Conservation (phyloP, 768 basidiomycete genomes). For the Tricholoma matsutake region DNA sequence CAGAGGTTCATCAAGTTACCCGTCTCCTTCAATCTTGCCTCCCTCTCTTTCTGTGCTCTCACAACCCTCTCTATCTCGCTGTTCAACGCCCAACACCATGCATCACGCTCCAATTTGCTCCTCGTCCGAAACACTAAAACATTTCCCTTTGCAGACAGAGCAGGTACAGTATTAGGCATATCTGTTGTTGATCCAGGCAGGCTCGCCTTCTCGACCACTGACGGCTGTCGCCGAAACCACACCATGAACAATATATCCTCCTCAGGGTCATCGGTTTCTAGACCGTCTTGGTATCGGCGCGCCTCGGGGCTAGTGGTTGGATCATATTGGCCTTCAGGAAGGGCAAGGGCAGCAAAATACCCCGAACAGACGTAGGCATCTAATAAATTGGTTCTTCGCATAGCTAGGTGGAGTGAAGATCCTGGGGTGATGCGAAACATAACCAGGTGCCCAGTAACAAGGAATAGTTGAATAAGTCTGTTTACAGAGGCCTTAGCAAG, state of each 20-base stretch:
- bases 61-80: conserved; percentile 83
- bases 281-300: conserved; percentile 84
- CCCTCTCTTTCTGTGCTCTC: conserved; percentile 58
- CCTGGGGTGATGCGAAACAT: conserved; percentile 63
- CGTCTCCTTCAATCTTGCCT: conserved; percentile 59
- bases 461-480: conserved; percentile 69
- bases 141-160: conserved; percentile 56
- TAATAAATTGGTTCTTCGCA: conserved; percentile 55
- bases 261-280: conserved; percentile 83
- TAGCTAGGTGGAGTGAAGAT: conserved; percentile 54
- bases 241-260: conserved; percentile 89
- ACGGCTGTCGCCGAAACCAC: conserved; percentile 51
- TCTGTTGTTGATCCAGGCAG: conserved; percentile 21
- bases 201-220: conserved; percentile 23
- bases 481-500: conserved; percentile 3
- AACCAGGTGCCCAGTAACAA: conserved; percentile 73
- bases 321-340: conserved; percentile 62
- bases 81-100: conserved; percentile 94
- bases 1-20: conserved; percentile 50
- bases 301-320: conserved; percentile 51
- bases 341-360: conserved; percentile 65
- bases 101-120: conserved; percentile 85
- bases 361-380: conserved; percentile 89
- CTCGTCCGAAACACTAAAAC: conserved; percentile 67
- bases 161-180: conserved; percentile 37